Evolutionary conservation across 208 protist species (phyloP), one percentile per base, ranked within the genome.

Genomic region (Leishmania amazonensis): DNA sequence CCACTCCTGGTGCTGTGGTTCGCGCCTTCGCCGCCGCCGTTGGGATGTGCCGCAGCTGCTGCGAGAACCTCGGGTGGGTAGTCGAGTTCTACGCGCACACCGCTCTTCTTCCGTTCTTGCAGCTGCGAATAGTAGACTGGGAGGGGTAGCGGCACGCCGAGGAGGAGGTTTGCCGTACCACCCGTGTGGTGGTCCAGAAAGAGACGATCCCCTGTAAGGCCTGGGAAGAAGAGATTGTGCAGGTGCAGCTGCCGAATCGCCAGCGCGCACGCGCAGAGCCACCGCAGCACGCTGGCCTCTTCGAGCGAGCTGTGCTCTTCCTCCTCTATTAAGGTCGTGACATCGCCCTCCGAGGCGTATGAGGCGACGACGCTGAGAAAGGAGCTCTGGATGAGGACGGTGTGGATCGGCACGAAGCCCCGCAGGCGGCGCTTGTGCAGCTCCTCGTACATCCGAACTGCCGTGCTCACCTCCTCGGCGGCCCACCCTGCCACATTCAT

Each of bases 11-110:
- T 35, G 21, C 5, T 45, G 31, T 31, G 51, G 35, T 31, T 79
- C 9, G 53, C n/a, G 40, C 19, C 60, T 11, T 38, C 57, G 58
- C 40, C 31, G 75, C 35, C 45, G 28, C 31, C 31, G 42, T 21
- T 42, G 53, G 45, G 51, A 21, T 62, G 13, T 19, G 73, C 51
- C 31, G n/a, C 53, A 62, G 51, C 17, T 42, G 51, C 65, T 35
- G 57, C 80, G 4, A 94, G 17, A 51, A 93, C 91, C 84, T 97
- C 91, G 1, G 92, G 92, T 11, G 94, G 94, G 84, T 97, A 97
- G 74, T 97, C 91, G 24, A 83, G 83, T 21, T 86, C 85, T 75
- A 96, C 75, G 45, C 82, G 71, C 2, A 92, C 76, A 8, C 91
- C 88, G 17, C 85, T 86, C 24, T 82, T 79, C 60, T 81, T 84